These are phyloP conservation scores for Sideroxylon spinosum DNA, from an alignment of 179 eudicot genomes.

Conservation along the genomic window DNA sequence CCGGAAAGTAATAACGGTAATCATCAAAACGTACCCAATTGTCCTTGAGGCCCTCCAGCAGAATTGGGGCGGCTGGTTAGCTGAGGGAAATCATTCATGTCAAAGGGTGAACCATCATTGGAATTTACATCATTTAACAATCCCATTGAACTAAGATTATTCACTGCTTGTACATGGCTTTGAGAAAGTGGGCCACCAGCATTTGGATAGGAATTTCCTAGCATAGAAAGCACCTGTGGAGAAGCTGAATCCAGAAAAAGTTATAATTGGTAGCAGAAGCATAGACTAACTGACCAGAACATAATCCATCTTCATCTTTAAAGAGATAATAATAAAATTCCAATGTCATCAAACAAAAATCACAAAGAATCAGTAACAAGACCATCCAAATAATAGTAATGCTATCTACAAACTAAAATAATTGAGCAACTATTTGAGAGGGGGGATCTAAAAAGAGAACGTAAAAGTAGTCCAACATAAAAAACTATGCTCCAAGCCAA, in stretches of 20 bases:
- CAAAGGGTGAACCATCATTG: slow-evolving; percentile 79
- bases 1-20: background rate
- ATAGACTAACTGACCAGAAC: background rate
- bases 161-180: slow-evolving; percentile 74
- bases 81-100: slow-evolving; percentile 95
- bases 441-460: background rate
- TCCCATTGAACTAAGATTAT: slow-evolving; percentile 74
- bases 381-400: background rate
- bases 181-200: slow-evolving; percentile 78
- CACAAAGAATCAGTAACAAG: background rate
- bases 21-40: slow-evolving; percentile 45
- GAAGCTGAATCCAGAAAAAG: slow-evolving; percentile 55
- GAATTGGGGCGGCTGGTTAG: slow-evolving; percentile 87
- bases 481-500: slow-evolving; percentile 12
- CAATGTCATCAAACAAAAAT: background rate
- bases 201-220: slow-evolving; percentile 77
- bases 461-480: background rate
- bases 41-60: slow-evolving; percentile 96
- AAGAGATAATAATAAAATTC: background rate
- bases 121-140: slow-evolving; percentile 75
- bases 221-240: slow-evolving; percentile 86
- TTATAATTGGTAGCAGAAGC: slow-evolving; percentile 1
- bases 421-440: background rate
- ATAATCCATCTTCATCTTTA: background rate
- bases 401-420: slow-evolving; percentile 1